Evolutionary conservation across 805 yeast species (phyloP), one percentile per base, ranked within the genome.

Genomic region (Metschnikowia picachoensis): DNA sequence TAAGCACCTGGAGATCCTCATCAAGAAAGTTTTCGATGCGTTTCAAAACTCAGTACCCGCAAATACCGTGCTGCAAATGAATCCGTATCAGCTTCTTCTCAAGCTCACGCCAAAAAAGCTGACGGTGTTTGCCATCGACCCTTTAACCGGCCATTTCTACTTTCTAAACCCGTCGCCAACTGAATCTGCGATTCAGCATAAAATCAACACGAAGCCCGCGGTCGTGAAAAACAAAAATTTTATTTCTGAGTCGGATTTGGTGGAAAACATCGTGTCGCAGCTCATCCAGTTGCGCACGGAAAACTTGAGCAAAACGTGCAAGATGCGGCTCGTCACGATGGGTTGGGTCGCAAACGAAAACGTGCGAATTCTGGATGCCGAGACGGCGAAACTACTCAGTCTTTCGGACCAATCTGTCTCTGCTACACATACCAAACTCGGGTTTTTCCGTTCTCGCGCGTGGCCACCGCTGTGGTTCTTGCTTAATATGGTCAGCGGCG

Each of bases 261-360:
- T 68, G 13, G 49, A 52, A 11, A 57, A 54, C 47, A 62, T 70
- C n/a, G 64, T 66, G 16, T 58, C 57, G 28, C 54, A 56, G 36
- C 56, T 84, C 33, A 61, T 77, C 29, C 73, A 68, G 33, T 64
- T 84, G 39, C 69, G 82, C 38, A 61, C 79, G 29, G 75, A 78
- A 31, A 71, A 76, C 3, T 72, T 74, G 44, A 68, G 70, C 46
- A 67, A 71, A 37, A 85, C 82, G 47, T 67, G 83, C 28, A 65
- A 77, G 11, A 74, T 79, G 8, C 72, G 82, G 49, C 74, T 87
- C 44, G 68, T 72, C 32, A 83, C 87, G 0, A 77, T 83, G 0
- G 87, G 83, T 28, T 87, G 94, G 94, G 73, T 79, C 6, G 67
- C 72, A n/a, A 78, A 78, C 52, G 79, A 77, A 35, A 73, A 78